Evolutionary conservation across 192 early-diverging fungal species (phyloP), one percentile per base, ranked within the genome.

Genomic region (Dissophora globulifera): DNA sequence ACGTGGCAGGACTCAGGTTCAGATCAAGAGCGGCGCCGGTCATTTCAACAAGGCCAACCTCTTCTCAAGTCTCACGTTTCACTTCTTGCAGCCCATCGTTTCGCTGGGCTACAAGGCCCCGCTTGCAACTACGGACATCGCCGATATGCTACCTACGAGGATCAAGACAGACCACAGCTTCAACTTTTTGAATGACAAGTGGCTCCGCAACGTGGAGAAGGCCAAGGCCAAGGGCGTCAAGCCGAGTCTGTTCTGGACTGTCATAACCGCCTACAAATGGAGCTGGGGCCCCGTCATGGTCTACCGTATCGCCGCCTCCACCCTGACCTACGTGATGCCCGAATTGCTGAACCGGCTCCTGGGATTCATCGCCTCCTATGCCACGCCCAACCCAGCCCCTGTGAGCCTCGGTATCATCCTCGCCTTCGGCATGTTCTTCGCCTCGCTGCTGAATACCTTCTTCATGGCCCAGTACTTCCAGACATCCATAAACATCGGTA

Each of bases 391-490:
- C 4, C 66, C 71, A 11, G 8, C 56, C 7, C 79, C 79, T 11
- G 51, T 81, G 0, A 43, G 56, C 2, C 25, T 81, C 0, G 79
- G 79, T 2, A 55, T 81, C 13, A 75, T 76, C 4, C 56, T 69
- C 23, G 70, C 79, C 1, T 70, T 81, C 46, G 79, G 79, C 20
- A 75, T 81, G 79, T 81, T 72, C 48, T 74, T 74, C 54, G 61
- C 67, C 0, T 59, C 65, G 0, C 4, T 76, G 26, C 26, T 62
- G 17, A 64, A 53, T 25, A 59, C 79, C 4, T 49, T 69, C 20
- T 76, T 69, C 29, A 59, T 69, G 45, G 67, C 50, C 2, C 66
- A 69, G 30, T 81, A 57, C 50, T 55, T 55, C 38, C 70, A 69
- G 40, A 26, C 41, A 13, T 59, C 62, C 42, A 76, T 76, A 45